These are phyloP conservation scores for Magnaporthiopsis rhizophila DNA, from an alignment of 2,329 filamentous ascomycete species.

Conservation along the genomic window DNA sequence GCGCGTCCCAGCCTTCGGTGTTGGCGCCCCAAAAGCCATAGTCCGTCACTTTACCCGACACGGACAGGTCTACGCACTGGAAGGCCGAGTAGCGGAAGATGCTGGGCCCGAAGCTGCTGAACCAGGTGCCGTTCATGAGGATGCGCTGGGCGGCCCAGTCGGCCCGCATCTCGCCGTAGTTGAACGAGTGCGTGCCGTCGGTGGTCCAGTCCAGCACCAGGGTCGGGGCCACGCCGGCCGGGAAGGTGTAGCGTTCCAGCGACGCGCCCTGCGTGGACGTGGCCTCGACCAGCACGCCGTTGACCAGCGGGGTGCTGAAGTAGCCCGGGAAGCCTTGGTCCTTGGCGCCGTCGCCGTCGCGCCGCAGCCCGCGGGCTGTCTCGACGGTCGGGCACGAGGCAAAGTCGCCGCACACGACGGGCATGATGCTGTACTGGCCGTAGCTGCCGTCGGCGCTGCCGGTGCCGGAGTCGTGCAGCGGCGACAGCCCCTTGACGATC, in stretches of 20 bases:
- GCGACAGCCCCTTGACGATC: constrained; percentile 3
- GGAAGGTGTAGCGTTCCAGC: constrained; percentile 4
- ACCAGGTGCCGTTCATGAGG: constrained; percentile 5
- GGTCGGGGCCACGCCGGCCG: neutral
- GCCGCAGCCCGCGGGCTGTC: neutral
- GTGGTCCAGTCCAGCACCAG: constrained; percentile 5
- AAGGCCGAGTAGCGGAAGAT: constrained; percentile 2
- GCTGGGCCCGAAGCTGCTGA: constrained; percentile 4
- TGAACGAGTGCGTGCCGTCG: constrained; percentile 4
- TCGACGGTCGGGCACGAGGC: constrained; percentile 2
- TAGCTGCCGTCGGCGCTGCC: constrained; percentile 4
- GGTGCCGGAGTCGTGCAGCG: constrained; percentile 3
- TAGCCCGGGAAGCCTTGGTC: constrained; percentile 2
- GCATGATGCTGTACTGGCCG: constrained; percentile 6
- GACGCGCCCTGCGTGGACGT: neutral
- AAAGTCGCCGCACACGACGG: constrained; percentile 1
- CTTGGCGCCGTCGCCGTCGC: constrained; percentile 5
- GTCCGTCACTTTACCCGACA: neutral
- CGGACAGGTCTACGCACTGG: constrained; percentile 4
- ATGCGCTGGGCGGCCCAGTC: constrained; percentile 4
- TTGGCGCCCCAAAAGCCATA: constrained; percentile 2
- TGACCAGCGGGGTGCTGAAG: constrained; percentile 1
- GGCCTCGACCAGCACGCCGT: constrained; percentile 2
- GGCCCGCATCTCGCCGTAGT: constrained; percentile 2
- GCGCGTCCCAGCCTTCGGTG: constrained; percentile 1